Evolutionary conservation across 805 yeast species (phyloP), one percentile per base, ranked within the genome.

Genomic region (Tetrapisispora taiwanensis): DNA sequence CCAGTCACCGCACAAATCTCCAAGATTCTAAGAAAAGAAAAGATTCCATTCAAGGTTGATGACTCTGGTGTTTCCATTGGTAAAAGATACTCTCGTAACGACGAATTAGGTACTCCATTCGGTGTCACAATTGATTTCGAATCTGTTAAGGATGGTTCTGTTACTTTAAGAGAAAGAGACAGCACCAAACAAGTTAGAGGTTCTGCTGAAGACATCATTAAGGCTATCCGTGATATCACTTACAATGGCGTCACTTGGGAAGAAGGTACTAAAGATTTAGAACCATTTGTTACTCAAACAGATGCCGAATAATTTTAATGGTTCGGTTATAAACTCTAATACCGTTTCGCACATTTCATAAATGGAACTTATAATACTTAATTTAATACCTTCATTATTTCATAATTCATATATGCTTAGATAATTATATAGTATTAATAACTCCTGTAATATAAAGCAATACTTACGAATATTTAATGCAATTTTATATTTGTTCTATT

Each of bases 101-200:
- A 90, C 68, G 97, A 90, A 71, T 75, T 90, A 60, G 97, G 97
- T 67, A 90, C 97, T 44, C 97, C 97, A 54, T 90, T 90, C 63
- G 97, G 97, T 65, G 79, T 90, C 68, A 90, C 97, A 50, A 83
- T 90, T 56, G 97, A 90, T 68, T 90, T 90, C 65, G 96, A 90
- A 53, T 80, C 95, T 44, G 75, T 83, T 48, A 76, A 82, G 62
- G 96, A 90, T 62, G 76, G 78, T 39, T 80, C 95, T 13, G 84
- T 90, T 53, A 90, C 97, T 31, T 74, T 90, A 60, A 86, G 97
- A 75, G 97, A 90, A 68, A 84, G 97, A 73, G 97, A 90, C 67
- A 75, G 94, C 45, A 90, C 97, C 31, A 82, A 80, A 63, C 97
- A 90, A 73, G 95, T 88, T 41, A 86, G 97, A 74, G 97, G 97